A percentile compares a stretch with the other conserved stretches of the same genome.
phyloP scores from a whole-genome alignment of 1,284 basidiomycete genomes.

The Sporisorium exsertum region DNA sequence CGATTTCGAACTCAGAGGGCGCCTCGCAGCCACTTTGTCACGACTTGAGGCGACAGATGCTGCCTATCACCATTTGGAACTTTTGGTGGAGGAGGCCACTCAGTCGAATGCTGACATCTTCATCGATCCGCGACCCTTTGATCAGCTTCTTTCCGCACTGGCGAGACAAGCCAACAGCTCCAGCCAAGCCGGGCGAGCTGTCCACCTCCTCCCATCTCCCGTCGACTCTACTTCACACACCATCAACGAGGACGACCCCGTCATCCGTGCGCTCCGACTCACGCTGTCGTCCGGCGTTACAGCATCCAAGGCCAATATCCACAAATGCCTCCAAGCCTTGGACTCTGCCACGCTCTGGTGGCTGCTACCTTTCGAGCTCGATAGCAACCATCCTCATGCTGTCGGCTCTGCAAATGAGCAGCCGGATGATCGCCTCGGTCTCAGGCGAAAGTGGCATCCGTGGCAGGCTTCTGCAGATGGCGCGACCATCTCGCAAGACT shows the following conservation, averaged over 20 bases:
- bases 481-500: constrained; percentile 8
- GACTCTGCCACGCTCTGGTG: constrained; percentile 40
- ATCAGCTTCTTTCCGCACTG: constrained; percentile 36
- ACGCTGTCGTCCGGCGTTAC: constrained; percentile 20
- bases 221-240: constrained; percentile 7
- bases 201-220: constrained; percentile 35
- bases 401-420: not conserved
- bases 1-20: constrained; percentile 24
- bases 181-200: not conserved
- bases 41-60: constrained; percentile 25
- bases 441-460: constrained; percentile 39
- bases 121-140: constrained; percentile 44
- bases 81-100: constrained; percentile 8
- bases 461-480: constrained; percentile 33
- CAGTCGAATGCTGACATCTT: not conserved
- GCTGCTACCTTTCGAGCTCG: constrained; percentile 42
- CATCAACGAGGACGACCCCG: constrained; percentile 17
- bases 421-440: constrained; percentile 17
- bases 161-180: constrained; percentile 12
- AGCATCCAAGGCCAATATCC: constrained; percentile 31
- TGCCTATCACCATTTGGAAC: constrained; percentile 13
- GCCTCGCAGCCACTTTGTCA: constrained; percentile 28
- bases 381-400: not conserved
- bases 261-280: constrained; percentile 36
- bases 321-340: constrained; percentile 31